Base-by-base conservation (phyloP, 352 stramenopile genomes). In the Globisporangium acanthophoron region DNA sequence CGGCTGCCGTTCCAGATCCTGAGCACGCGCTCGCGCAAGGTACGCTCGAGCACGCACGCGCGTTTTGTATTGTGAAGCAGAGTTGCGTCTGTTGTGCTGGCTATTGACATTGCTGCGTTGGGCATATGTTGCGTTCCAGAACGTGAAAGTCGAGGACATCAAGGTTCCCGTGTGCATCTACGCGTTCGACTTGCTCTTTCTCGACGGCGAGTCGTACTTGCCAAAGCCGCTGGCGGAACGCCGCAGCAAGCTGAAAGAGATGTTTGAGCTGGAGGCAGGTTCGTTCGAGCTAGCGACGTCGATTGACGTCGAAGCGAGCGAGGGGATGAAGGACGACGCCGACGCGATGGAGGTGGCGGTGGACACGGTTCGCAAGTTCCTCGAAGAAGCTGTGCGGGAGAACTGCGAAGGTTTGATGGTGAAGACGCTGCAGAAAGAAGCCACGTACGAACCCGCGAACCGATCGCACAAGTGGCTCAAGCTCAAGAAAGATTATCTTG, bases 401-500 rank as follows among this genome's bases (percentile, higher is more conserved):
- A 94, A 97, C 52, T 98, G 92, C 61, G 95, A 98, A 71, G 95
- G 98, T 16, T 79, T 99, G 29, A 99, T 99, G 97, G 96, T 99
- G n/a, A 99, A 99, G 74, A 99, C 97, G 18, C 81, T 99, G 3
- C 85, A 98, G 61, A 85, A 92, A 21, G 97, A 99, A 71, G 92
- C 92, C 20, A 96, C 92, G 1, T 99, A 99, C 71, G 92, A 99
- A 67, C 97, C 97, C 7, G 97, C 94, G 7, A 97, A 97, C 61
- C 88, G 97, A 41, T 99, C 95, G 9, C 83, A 99, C 57, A 99
- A 99, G 71, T 99, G 98, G 98, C 82, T 99, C 46, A 99, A 99
- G 70, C 85, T 99, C 7, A 99, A 99, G 76, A 99, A 99, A 70
- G 98, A 99, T 74, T 99, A 99, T 61, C 70, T 99, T 1, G 96